Conservation (phyloP, 805 yeast species). For the Wickerhamiella qilinensis region DNA sequence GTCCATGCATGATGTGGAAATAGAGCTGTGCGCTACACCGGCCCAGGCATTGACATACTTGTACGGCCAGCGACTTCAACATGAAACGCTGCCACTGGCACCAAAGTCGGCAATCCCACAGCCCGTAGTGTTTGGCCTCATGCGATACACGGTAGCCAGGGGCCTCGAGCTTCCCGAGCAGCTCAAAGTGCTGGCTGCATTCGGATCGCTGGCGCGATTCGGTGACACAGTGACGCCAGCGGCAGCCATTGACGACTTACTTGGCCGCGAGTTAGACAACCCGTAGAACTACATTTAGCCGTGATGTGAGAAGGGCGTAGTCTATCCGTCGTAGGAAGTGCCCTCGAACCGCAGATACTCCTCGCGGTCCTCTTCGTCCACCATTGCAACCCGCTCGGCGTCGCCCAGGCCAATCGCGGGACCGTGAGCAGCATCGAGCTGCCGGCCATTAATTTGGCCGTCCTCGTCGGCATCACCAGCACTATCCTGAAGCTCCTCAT, state of each 20-base stretch:
- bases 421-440: background rate
- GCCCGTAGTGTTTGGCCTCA: background rate
- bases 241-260: no score
- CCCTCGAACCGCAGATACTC: background rate
- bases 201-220: no score
- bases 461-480: no score
- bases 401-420: background rate
- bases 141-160: background rate
- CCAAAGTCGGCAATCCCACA: no score
- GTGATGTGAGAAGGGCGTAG: no score
- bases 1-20: background rate
- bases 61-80: background rate
- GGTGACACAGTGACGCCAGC: no score
- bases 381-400: background rate
- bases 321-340: background rate
- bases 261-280: no score
- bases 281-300: no score
- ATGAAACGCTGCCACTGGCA: no score
- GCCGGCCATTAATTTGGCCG: constrained; percentile 5
- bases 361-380: background rate
- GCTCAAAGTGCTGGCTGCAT: no score
- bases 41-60: background rate
- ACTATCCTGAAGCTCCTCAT: no score
- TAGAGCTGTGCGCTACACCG: background rate
- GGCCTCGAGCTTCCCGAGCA: no score